Evolutionary conservation across 192 early-diverging fungal species (phyloP).

Genomic region (Coemansia sp.): DNA sequence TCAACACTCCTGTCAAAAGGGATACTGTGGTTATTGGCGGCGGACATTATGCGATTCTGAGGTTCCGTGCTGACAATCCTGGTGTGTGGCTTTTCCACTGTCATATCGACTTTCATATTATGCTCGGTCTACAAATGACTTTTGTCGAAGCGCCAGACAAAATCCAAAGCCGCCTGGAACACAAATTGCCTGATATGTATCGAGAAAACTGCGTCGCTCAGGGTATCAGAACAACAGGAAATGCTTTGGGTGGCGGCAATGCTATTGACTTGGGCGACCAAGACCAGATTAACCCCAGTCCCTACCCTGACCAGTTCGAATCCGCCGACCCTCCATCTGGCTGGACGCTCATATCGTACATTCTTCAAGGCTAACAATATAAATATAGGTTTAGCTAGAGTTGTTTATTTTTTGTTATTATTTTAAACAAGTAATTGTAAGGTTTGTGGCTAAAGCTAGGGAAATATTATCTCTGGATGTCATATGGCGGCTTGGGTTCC

Average conservation of each 20-base stretch:
- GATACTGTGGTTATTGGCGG: constrained; percentile 72
- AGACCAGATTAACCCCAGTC: constrained; percentile 45
- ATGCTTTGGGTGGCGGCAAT: constrained; percentile 70
- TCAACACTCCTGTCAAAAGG: constrained; percentile 41
- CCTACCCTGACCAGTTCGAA: constrained; percentile 42
- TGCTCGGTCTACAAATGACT: constrained; percentile 68
- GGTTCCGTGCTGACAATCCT: constrained; percentile 79
- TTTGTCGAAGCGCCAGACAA: constrained; percentile 74
- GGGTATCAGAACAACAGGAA: constrained; percentile 65
- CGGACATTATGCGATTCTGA: constrained; percentile 66
- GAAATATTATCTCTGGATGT: constrained; percentile 6
- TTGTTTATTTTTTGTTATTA: constrained; percentile 11
- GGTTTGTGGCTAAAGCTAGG: no score
- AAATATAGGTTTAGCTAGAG: not conserved
- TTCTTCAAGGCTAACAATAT: constrained; percentile 19
- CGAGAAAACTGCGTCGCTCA: constrained; percentile 66
- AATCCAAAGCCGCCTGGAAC: constrained; percentile 54
- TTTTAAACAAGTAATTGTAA: not conserved
- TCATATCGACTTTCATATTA: constrained; percentile 64
- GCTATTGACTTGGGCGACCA: constrained; percentile 56
- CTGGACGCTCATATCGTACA: constrained; percentile 49
- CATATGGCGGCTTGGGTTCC: not conserved
- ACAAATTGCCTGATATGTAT: constrained; percentile 53
- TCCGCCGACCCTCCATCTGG: constrained; percentile 38
- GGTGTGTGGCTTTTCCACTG: constrained; percentile 89